Conservation (phyloP, 805 yeast genomes). For the Hermanozyma aechmeae region DNA sequence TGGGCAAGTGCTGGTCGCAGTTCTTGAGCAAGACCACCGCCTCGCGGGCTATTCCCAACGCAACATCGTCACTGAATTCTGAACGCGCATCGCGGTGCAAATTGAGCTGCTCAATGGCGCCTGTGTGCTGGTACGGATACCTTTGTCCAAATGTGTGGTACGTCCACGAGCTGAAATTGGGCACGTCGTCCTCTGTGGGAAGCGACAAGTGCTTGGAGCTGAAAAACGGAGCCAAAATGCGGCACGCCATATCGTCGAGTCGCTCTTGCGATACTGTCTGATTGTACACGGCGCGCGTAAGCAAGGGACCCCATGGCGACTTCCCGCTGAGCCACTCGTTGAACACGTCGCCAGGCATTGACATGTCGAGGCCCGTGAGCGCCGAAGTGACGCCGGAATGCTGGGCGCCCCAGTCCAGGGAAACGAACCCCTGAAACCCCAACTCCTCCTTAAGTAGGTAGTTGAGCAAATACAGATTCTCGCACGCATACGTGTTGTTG, state of each 20-base stretch:
- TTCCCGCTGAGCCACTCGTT: conserved; percentile 46
- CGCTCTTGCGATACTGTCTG: conserved; percentile 44
- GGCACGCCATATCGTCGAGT: conserved; percentile 52
- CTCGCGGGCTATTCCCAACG: conserved; percentile 47
- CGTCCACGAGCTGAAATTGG: conserved; percentile 55
- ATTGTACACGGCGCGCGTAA: conserved; percentile 47
- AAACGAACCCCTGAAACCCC: conserved; percentile 62
- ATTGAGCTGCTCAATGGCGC: conserved; percentile 45
- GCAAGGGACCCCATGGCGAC: conserved; percentile 49
- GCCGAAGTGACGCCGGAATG: conserved; percentile 49
- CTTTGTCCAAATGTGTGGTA: conserved; percentile 44
- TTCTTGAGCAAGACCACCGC: conserved; percentile 50
- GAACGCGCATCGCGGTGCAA: conserved; percentile 47
- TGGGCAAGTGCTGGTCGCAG: conserved; percentile 42
- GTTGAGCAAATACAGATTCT: conserved; percentile 47
- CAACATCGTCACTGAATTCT: conserved; percentile 37
- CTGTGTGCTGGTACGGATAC: conserved; percentile 43
- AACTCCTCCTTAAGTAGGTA: conserved; percentile 49
- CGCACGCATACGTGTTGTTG: conserved; percentile 51
- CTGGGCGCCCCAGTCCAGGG: conserved; percentile 61
- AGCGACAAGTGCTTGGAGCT: conserved; percentile 27
- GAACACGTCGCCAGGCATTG: conserved; percentile 52
- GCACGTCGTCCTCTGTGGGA: conserved; percentile 34
- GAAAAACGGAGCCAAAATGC: conserved; percentile 51
- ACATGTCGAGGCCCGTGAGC: conserved; percentile 54